These are phyloP conservation scores for Cladosporium sp. DNA, from an alignment of 2,329 filamentous ascomycete species.

Conservation along the genomic window DNA sequence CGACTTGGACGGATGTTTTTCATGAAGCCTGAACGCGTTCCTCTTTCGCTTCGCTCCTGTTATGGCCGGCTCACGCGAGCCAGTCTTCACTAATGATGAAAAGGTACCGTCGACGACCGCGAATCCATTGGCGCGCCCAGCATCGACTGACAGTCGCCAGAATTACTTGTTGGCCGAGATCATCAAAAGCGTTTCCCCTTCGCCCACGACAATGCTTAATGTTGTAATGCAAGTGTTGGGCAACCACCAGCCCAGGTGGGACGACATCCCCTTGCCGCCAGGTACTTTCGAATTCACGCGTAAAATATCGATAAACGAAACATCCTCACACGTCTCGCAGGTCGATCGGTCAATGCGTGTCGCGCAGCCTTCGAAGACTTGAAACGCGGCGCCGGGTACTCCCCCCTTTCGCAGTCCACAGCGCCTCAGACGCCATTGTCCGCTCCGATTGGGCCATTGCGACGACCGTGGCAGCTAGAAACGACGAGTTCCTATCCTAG, in stretches of 20 bases:
- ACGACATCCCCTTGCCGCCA: slow-evolving; percentile 43
- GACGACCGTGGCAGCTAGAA: slow-evolving; percentile 27
- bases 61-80: slow-evolving; percentile 39
- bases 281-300: slow-evolving; percentile 30
- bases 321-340: slow-evolving; percentile 17
- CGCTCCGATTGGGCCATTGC: slow-evolving; percentile 19
- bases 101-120: slow-evolving; percentile 30
- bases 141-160: slow-evolving; percentile 18
- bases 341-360: slow-evolving; percentile 30
- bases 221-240: slow-evolving; percentile 34
- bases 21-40: slow-evolving; percentile 21
- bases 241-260: slow-evolving; percentile 43
- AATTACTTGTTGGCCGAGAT: slow-evolving; percentile 45
- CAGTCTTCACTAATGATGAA: slow-evolving; percentile 42
- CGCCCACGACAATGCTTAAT: slow-evolving; percentile 38
- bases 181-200: slow-evolving; percentile 42
- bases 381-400: slow-evolving; percentile 14
- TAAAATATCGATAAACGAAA: slow-evolving; percentile 5
- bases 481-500: slow-evolving; percentile 17
- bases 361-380: slow-evolving; percentile 26
- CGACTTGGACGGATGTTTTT: slow-evolving; percentile 25
- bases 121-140: not conserved
- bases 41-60: slow-evolving; percentile 27
- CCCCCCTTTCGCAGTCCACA: slow-evolving; percentile 15
- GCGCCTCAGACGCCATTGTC: slow-evolving; percentile 24